Conservation (phyloP, 148 eudicot species). For the Persicaria maculosa region DNA sequence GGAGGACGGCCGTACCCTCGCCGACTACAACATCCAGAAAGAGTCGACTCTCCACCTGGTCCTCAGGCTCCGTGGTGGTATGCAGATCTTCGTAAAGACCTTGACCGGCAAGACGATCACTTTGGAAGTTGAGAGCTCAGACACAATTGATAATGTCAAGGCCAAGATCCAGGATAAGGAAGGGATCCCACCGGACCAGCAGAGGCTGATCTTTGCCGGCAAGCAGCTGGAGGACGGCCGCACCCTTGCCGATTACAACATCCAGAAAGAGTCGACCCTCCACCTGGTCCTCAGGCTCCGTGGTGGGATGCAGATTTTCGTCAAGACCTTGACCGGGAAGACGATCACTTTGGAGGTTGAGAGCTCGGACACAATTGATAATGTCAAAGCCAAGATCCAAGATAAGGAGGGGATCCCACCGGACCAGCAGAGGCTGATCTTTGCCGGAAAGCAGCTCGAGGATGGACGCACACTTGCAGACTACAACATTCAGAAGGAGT, state of each 20-base stretch:
- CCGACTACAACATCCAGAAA: slow-evolving; percentile 16
- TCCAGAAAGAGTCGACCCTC: slow-evolving; percentile 11
- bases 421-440: slow-evolving; percentile 10
- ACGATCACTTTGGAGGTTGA: slow-evolving; percentile 5
- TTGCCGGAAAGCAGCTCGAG: slow-evolving; percentile 9
- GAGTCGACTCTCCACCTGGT: slow-evolving; percentile 13
- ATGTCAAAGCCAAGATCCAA: slow-evolving; percentile 4
- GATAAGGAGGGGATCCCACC: slow-evolving; percentile 11
- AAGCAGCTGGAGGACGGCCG: slow-evolving; percentile 5
- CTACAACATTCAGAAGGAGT: slow-evolving; percentile 11
- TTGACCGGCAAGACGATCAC: slow-evolving; percentile 5
- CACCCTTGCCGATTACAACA: slow-evolving; percentile 8
- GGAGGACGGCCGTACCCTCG: slow-evolving; percentile 23
- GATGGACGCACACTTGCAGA: slow-evolving; percentile 8
- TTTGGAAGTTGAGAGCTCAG: slow-evolving; percentile 1
- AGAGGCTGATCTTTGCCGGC: slow-evolving; percentile 8
- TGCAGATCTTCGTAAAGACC: slow-evolving; percentile 9
- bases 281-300: slow-evolving; percentile 12
- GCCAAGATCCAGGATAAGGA: slow-evolving; percentile 11
- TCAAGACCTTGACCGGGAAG: slow-evolving; percentile 6
- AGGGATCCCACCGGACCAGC: slow-evolving; percentile 10
- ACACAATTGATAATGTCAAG: slow-evolving; percentile 6
- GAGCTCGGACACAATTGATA: slow-evolving; percentile 9
- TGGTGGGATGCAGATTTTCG: slow-evolving; percentile 12
- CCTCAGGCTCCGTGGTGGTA: slow-evolving; percentile 1